Conservation (phyloP, 2,329 filamentous ascomycete species). For the Fusarium continuum region DNA sequence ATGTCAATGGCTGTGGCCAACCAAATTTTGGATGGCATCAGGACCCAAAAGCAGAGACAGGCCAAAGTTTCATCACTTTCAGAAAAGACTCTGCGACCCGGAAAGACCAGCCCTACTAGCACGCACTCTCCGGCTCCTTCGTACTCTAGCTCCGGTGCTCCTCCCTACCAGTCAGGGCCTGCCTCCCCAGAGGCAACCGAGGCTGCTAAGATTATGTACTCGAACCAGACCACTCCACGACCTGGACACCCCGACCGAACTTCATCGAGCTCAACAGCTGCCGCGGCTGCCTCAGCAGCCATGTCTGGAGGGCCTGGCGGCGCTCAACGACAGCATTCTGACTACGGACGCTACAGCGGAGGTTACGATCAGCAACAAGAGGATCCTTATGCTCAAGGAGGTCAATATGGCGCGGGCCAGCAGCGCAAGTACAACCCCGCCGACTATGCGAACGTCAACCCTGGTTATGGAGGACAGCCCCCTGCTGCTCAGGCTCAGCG, state of each 20-base stretch:
- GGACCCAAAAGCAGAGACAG: conserved; percentile 76
- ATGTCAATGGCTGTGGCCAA: conserved; percentile 99
- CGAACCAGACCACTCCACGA: conserved; percentile 62
- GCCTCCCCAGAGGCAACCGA: conserved; percentile 63
- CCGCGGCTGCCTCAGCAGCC: conserved; percentile 65
- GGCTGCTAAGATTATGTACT: conserved; percentile 71
- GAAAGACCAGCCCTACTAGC: conserved; percentile 57
- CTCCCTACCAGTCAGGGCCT: conserved; percentile 36
- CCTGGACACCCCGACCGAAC: conserved; percentile 62
- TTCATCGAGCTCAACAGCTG: conserved; percentile 64
- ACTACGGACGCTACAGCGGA: conserved; percentile 49
- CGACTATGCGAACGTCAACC: conserved; percentile 73
- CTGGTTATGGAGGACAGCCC: conserved; percentile 51
- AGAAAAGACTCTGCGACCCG: conserved; percentile 71
- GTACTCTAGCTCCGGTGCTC: conserved; percentile 46
- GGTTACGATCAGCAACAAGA: conserved; percentile 48
- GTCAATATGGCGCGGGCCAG: conserved; percentile 50
- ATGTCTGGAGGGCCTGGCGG: conserved; percentile 61
- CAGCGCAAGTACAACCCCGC: conserved; percentile 80
- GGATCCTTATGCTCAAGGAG: conserved; percentile 49
- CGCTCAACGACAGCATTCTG: conserved; percentile 48
- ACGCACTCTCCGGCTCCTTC: conserved; percentile 48
- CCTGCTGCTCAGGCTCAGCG: conserved; percentile 47
- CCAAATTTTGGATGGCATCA: conserved; percentile 87
- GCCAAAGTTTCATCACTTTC: conserved; percentile 67